These are phyloP conservation scores for Malus hybrid DNA, from an alignment of 331 rosid species.

Conservation along the genomic window DNA sequence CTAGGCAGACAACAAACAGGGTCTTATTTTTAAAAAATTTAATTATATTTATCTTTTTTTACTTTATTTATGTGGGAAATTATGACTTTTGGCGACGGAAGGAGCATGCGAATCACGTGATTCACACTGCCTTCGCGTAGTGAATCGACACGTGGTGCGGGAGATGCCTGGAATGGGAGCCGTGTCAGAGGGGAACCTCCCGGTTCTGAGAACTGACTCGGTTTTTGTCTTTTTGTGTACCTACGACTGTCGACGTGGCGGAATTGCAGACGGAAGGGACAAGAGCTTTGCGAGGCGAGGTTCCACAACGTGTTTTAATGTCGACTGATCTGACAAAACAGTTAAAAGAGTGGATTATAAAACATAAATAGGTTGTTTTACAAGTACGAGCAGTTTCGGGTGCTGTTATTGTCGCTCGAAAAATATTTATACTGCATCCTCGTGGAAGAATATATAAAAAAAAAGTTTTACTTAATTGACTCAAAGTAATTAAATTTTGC, in stretches of 20 bases:
- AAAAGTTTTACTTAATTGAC: too few relatives aligned
- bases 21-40: constrained; percentile 2
- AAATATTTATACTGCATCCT: too few relatives aligned
- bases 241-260: neutral
- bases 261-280: neutral
- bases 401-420: too few relatives aligned
- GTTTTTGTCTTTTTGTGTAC: neutral
- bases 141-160: neutral
- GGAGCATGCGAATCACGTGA: constrained; percentile 4
- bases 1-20: constrained; percentile 36
- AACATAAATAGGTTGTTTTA: neutral
- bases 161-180: neutral
- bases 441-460: rapidly evolving
- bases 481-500: too few relatives aligned
- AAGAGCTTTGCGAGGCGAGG: neutral
- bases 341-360: neutral
- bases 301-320: neutral
- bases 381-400: too few relatives aligned
- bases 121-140: neutral
- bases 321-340: neutral
- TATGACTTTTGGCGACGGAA: neutral
- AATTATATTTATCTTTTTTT: neutral
- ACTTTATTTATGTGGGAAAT: neutral
- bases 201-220: neutral
- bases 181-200: neutral